Evolutionary conservation across 208 protist genomes (phyloP).

Genomic region (Endotrypanum monterogeii): DNA sequence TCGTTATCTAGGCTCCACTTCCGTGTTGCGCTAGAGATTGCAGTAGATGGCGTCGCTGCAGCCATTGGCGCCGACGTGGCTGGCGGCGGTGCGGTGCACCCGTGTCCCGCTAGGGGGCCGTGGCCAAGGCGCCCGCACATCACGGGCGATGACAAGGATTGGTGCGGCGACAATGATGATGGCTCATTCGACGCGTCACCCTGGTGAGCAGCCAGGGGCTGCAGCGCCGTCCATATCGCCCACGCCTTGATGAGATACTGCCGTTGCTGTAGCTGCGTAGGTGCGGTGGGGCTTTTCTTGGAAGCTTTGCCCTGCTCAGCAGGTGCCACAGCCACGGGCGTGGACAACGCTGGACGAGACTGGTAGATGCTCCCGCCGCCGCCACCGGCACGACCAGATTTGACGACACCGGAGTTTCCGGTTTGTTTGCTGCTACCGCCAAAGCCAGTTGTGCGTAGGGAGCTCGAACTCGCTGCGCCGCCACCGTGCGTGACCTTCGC

Average conservation of each 20-base stretch:
- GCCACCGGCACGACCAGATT: conserved; percentile 16
- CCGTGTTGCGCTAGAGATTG: not conserved
- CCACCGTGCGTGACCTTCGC: not conserved
- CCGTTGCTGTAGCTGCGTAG: conserved; percentile 5
- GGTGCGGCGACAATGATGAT: conserved; percentile 8
- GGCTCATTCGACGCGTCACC: not conserved
- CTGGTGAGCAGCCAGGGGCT: not conserved
- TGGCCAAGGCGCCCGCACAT: not conserved
- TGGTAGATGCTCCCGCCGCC: conserved; percentile 4
- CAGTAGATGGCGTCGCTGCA: not conserved
- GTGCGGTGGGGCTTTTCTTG: not conserved
- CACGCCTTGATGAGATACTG: conserved; percentile 25
- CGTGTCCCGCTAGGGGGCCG: not conserved
- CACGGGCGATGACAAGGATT: conserved; percentile 3
- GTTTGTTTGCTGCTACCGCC: conserved; percentile 14
- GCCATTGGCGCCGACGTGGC: not conserved
- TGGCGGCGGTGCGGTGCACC: not conserved
- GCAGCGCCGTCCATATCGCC: conserved; percentile 19
- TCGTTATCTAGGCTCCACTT: not conserved
- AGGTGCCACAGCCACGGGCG: not conserved
- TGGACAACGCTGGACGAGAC: conserved; percentile 3
- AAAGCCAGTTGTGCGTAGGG: conserved; percentile 5
- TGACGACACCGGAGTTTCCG: conserved; percentile 11
- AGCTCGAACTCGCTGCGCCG: not conserved
- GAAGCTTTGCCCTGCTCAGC: not conserved